Evolutionary conservation across 2,329 filamentous ascomycete genomes (phyloP).

Genomic region (Aspergillus proliferans): DNA sequence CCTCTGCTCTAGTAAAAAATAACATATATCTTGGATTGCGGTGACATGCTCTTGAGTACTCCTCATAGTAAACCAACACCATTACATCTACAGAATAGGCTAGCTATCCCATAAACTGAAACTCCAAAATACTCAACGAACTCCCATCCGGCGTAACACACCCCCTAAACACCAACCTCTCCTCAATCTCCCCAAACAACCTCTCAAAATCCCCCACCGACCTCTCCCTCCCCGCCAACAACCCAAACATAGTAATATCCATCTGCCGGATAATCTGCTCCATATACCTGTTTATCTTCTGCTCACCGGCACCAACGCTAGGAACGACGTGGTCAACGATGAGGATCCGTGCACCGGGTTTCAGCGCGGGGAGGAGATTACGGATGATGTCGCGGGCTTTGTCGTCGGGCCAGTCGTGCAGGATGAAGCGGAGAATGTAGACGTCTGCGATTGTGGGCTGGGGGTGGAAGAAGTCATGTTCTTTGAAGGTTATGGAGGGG

Average conservation of each 20-base stretch:
- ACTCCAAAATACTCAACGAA: not conserved
- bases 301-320: not conserved
- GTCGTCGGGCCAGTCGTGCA: slow-evolving; percentile 5
- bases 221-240: not conserved
- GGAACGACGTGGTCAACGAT: not conserved
- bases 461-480: slow-evolving; percentile 1
- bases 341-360: not conserved
- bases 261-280: not conserved
- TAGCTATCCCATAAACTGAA: not conserved
- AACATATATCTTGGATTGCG: too few species aligned
- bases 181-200: not conserved
- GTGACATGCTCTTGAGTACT: too few species aligned
- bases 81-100: too few species aligned
- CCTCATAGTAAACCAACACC: too few species aligned
- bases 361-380: not conserved
- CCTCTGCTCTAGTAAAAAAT: too few species aligned
- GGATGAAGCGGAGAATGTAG: slow-evolving; percentile 2
- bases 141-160: not conserved
- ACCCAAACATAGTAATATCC: not conserved
- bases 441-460: not conserved
- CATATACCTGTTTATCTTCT: not conserved
- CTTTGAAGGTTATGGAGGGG: not conserved
- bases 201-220: not conserved
- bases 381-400: not conserved
- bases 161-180: not conserved